Evolutionary conservation across 169 alveolate genomes (phyloP).

Genomic region (Cryptosporidium viatorum): DNA sequence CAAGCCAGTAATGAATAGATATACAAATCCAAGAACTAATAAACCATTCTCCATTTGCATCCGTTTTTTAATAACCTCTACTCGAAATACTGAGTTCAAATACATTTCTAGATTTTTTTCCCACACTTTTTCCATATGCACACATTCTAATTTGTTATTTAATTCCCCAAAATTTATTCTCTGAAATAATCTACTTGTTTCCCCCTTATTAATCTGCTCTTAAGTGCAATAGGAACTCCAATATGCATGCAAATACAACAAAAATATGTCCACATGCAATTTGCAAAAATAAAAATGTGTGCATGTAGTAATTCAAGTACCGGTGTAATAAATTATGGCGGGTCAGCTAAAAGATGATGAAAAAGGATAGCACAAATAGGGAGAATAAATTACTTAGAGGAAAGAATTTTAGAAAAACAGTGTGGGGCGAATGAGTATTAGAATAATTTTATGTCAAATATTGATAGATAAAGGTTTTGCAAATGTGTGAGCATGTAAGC

Average conservation of each 20-base stretch:
- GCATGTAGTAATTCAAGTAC: constrained; percentile 33
- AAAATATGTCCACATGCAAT: constrained; percentile 7
- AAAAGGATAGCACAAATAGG: not conserved
- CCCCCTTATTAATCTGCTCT: not conserved
- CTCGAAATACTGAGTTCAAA: too few species aligned
- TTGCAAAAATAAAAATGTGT: not conserved
- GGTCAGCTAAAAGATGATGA: not conserved
- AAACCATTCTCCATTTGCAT: too few species aligned
- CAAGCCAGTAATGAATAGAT: too few species aligned
- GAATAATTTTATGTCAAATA: not conserved
- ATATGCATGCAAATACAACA: not conserved
- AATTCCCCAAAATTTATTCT: not conserved
- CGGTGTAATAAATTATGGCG: constrained; percentile 1
- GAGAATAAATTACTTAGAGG: not conserved
- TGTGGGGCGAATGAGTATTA: not conserved
- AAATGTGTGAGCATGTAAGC: not conserved
- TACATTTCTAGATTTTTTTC: not conserved
- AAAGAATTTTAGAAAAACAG: not conserved
- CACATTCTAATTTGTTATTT: not conserved
- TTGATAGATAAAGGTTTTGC: not conserved
- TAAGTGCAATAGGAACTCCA: not conserved
- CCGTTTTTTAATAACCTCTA: not conserved
- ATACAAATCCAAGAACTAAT: not conserved
- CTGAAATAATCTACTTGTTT: not conserved
- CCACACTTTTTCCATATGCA: not conserved